Conservation (phyloP, 1,139 yeast species). For the Blastobotrys elegans region DNA sequence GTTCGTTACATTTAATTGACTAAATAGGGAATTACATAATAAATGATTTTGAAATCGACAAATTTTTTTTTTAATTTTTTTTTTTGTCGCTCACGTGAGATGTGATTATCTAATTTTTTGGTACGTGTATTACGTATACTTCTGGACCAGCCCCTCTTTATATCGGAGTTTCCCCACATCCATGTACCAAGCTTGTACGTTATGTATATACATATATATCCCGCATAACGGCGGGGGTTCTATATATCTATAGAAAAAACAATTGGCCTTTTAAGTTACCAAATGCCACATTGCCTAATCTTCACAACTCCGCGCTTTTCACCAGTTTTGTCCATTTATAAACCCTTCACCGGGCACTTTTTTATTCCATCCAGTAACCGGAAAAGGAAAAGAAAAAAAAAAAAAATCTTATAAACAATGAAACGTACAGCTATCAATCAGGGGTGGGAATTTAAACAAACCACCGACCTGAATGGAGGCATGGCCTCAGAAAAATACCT, state of each 20-base stretch:
- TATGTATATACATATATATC: no score
- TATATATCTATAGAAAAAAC: no score
- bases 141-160: no score
- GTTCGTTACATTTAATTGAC: conserved; percentile 14
- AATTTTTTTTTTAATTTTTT: no score
- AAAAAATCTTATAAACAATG: conserved; percentile 5
- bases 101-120: no score
- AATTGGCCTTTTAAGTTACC: no score
- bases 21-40: neutral
- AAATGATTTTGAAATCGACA: neutral
- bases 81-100: no score
- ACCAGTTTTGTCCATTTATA: neutral
- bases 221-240: neutral
- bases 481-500: conserved; percentile 13
- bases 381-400: neutral
- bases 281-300: no score
- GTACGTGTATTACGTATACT: no score
- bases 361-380: neutral
- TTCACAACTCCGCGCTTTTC: neutral
- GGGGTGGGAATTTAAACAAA: conserved; percentile 15
- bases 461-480: conserved; percentile 7
- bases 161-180: no score
- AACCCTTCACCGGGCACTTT: neutral
- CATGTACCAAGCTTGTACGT: no score
- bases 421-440: conserved; percentile 9